Base-by-base conservation (phyloP, 1,284 basidiomycete genomes). In the Inonotus hispidus region DNA sequence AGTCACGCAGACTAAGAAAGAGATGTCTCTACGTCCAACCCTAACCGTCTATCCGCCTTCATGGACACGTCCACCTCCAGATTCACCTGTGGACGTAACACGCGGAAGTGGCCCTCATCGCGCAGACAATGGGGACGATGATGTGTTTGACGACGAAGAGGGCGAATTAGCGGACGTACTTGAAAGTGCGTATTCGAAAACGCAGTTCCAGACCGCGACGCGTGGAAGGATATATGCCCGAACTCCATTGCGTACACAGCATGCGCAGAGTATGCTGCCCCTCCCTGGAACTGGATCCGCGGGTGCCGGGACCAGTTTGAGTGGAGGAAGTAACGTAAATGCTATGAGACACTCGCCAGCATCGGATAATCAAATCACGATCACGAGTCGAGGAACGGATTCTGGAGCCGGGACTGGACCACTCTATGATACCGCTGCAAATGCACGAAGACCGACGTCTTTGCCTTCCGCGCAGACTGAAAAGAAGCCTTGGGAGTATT, bases 201-300 rank as follows among this genome's bases (percentile, higher is more conserved):
- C 41, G 16, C 41, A 43, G 41, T 21, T 43, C 16, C 58, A 52
- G 39, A 59, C 62, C 37, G 50, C 23, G 27, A 45, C 41, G 39
- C 53, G 35, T 11, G 58, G 35, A 8, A 16, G 16, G 2, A 14
- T n/a, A 21, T 45, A 46, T 45, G 23, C 21, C 14, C 53, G 59
- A 16, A 54, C 38, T 38, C 59, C 59, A 45, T 43, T 54, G 39
- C 43, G 62, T 16, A 27, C 37, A 10, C 58, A 59, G 47, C 62
- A 63, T 37, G 37, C 62, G 47, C 62, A 63, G 47, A 63, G 62
- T 27, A 56, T 63, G 47, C 16, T 63, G 39, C 58, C 58, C n/a
- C 56, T 63, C 56, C 60, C 60, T 23, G 43, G 13, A 21, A 23
- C 53, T 35, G 39, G 37, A 29, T n/a, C 41, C 41, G 19, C 41